These are phyloP conservation scores for Blumeria graminis DNA, from an alignment of 2,329 filamentous ascomycete genomes.

Conservation along the genomic window DNA sequence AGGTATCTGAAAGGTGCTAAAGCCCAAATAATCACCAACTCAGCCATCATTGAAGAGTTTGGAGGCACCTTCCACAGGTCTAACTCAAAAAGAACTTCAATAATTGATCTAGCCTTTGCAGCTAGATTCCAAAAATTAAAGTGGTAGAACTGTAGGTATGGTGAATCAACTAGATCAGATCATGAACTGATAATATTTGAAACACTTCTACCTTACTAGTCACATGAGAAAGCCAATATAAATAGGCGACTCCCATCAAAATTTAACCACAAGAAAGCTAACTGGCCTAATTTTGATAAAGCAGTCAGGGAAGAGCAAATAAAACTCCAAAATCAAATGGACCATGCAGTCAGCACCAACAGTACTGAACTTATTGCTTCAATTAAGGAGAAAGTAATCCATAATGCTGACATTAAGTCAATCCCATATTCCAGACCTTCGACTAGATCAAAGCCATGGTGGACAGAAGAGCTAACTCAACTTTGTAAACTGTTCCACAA, in stretches of 20 bases:
- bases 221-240: background rate
- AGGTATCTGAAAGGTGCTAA: background rate
- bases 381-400: background rate
- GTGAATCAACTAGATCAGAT: background rate
- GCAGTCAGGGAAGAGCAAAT: background rate
- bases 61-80: background rate
- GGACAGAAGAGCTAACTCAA: background rate
- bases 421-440: background rate
- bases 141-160: background rate
- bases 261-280: background rate
- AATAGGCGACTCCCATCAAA: background rate
- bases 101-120: background rate
- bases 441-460: background rate
- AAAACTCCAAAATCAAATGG: background rate
- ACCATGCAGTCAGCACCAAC: background rate
- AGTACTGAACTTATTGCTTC: background rate
- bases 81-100: background rate
- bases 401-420: background rate
- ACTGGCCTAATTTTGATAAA: background rate
- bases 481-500: background rate
- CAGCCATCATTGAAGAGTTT: too few relatives aligned
- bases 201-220: background rate
- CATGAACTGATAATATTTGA: background rate
- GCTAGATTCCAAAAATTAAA: background rate
- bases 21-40: too few relatives aligned